These are phyloP conservation scores for Alternaria angustiovoidea DNA, from an alignment of 2,329 filamentous ascomycete species.

Conservation along the genomic window DNA sequence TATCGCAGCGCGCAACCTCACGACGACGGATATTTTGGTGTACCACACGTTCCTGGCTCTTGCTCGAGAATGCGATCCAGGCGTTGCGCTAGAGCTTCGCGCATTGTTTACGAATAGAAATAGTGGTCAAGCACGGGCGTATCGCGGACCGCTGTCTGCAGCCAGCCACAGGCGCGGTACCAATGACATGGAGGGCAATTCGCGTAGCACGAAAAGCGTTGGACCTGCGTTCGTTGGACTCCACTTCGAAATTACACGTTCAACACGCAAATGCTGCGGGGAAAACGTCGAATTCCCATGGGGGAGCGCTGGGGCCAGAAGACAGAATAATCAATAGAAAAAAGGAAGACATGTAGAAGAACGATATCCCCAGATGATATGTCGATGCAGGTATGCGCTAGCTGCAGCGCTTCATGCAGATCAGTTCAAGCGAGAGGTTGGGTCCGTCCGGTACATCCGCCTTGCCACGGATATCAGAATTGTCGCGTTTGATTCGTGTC, in stretches of 20 bases:
- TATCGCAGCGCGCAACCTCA: background rate
- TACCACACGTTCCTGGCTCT: background rate
- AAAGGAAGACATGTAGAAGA: background rate
- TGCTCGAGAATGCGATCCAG: slow-evolving; percentile 3
- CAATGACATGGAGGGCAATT: slow-evolving; percentile 8
- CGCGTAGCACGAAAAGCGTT: slow-evolving; percentile 11
- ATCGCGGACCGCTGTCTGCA: slow-evolving; percentile 20
- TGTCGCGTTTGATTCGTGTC: slow-evolving; percentile 4
- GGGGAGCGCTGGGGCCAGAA: background rate
- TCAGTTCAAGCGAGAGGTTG: slow-evolving; percentile 43
- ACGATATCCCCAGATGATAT: background rate
- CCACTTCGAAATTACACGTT: slow-evolving; percentile 7
- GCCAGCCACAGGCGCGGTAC: slow-evolving; percentile 19
- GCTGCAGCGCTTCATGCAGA: slow-evolving; percentile 45
- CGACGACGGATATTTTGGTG: background rate
- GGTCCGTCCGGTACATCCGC: slow-evolving; percentile 30
- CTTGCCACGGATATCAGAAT: slow-evolving; percentile 9
- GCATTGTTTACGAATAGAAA: background rate
- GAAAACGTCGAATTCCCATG: slow-evolving; percentile 6
- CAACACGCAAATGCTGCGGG: slow-evolving; percentile 1
- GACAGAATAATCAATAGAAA: slow-evolving; percentile 1
- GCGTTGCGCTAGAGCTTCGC: slow-evolving; percentile 5
- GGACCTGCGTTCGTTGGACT: slow-evolving; percentile 14
- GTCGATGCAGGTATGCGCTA: slow-evolving; percentile 31
- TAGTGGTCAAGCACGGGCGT: slow-evolving; percentile 12